Evolutionary conservation across 1,284 basidiomycete genomes (phyloP).

Genomic region (Lentinula novae-zelandiae): DNA sequence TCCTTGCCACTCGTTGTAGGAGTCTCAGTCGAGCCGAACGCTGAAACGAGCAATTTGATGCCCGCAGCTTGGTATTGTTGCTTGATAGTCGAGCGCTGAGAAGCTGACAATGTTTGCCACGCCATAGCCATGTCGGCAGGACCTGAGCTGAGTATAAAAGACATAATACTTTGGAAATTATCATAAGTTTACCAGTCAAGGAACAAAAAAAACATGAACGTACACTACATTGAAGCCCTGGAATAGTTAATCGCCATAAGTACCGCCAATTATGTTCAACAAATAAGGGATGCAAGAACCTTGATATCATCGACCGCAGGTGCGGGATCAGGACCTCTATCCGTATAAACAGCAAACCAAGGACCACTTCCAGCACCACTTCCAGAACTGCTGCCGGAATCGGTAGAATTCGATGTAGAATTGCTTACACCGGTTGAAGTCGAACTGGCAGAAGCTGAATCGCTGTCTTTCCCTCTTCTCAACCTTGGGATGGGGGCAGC

Average conservation of each 20-base stretch:
- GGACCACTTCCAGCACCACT: conserved; percentile 21
- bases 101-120: conserved; percentile 36
- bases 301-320: conserved; percentile 32
- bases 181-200: not conserved
- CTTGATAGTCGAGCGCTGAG: conserved; percentile 40
- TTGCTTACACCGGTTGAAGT: not conserved
- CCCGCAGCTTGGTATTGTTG: conserved; percentile 51
- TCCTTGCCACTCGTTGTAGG: conserved; percentile 45
- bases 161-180: conserved; percentile 33
- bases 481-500: not conserved
- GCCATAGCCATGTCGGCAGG: conserved; percentile 45
- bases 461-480: not conserved
- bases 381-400: not conserved
- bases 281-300: conserved; percentile 21
- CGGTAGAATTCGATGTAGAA: not conserved
- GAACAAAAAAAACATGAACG: conserved; percentile 15
- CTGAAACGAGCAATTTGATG: conserved; percentile 53
- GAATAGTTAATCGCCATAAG: not conserved
- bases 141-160: conserved; percentile 46
- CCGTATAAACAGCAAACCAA: conserved; percentile 41
- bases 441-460: not conserved
- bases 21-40: conserved; percentile 51
- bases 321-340: conserved; percentile 34
- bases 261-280: not conserved
- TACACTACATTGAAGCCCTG: conserved; percentile 41